Conservation (phyloP, 768 basidiomycete genomes). For the Calocera viscosa region DNA sequence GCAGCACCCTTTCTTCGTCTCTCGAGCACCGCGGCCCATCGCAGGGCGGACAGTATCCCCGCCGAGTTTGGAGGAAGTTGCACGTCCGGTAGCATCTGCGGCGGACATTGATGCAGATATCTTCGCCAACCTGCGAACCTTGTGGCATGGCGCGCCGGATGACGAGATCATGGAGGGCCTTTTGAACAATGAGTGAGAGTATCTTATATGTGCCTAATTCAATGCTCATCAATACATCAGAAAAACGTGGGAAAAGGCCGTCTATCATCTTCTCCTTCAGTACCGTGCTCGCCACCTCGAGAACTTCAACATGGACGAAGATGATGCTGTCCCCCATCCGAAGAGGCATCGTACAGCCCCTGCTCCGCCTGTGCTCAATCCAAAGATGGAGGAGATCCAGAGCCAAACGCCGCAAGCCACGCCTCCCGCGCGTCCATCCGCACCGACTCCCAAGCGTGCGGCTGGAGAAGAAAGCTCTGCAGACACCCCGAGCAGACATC, state of each 20-base stretch:
- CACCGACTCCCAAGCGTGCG: constrained; percentile 23
- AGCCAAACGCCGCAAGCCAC: constrained; percentile 10
- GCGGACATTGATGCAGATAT: constrained; percentile 78
- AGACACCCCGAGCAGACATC: neutral
- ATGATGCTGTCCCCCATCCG: constrained; percentile 18
- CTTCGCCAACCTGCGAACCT: constrained; percentile 73
- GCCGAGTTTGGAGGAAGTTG: constrained; percentile 54
- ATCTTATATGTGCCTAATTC: neutral
- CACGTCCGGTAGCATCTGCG: constrained; percentile 48
- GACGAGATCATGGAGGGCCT: constrained; percentile 59
- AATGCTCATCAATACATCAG: constrained; percentile 32
- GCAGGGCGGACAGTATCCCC: constrained; percentile 31
- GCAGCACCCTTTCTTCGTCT: constrained; percentile 63
- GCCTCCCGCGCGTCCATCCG: constrained; percentile 15
- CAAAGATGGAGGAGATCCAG: constrained; percentile 17
- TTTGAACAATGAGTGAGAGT: constrained; percentile 32
- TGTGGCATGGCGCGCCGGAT: constrained; percentile 79
- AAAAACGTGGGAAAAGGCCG: constrained; percentile 89
- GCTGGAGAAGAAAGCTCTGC: neutral
- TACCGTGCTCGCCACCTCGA: constrained; percentile 68
- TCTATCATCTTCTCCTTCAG: constrained; percentile 78
- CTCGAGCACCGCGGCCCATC: constrained; percentile 31
- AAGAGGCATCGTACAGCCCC: constrained; percentile 4
- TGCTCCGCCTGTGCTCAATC: neutral
- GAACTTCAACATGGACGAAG: constrained; percentile 57